Evolutionary conservation across 352 stramenopile species (phyloP), one percentile per base, ranked within the genome.

Genomic region (Phytophthora podocarpi): DNA sequence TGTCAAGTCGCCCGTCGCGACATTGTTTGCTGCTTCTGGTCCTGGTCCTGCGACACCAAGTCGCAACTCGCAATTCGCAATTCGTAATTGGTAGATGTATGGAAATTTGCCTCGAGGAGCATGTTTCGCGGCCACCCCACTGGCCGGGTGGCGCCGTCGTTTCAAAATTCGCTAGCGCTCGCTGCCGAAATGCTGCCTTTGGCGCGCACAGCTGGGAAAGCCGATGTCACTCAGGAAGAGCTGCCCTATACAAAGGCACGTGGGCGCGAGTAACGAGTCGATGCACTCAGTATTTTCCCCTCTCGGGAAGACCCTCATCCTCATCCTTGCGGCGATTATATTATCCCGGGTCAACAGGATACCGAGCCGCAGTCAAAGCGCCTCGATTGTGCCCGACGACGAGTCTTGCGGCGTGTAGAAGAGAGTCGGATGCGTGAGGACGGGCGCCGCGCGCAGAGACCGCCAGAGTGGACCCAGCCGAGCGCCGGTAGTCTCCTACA

Each of bases 201-300:
- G 46, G 37, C 42, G 40, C 24, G 34, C 15, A 51, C 65, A 70
- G 52, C 59, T 74, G 65, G 53, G 52, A 72, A 61, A 72, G 58
- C 58, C 59, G 53, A 65, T 64, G 53, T 49, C 21, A 64, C 39
- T 63, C 41, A 34, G 30, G 51, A 59, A 60, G 40, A 53, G 27
- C 27, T 15, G 32, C 59, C 59, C 53, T 74, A 67, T 74, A 61
- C 59, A 59, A 51, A 53, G 34, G 65, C 48, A 74, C 65, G 65
- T 61, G 12, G 30, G 48, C 37, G 65, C 59, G 65, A 74, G 65
- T 74, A 74, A 74, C 41, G 53, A 63, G 55, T 31, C 47, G 52
- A 47, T 27, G 52, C 56, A 18, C 35, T 47, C 54, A 45, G 55
- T 61, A 64, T 65, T 64, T 70, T 70, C 55, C 53, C 61, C 39